Conservation (phyloP, 495 filamentous ascomycete genomes). For the Lepidopterella palustris region DNA sequence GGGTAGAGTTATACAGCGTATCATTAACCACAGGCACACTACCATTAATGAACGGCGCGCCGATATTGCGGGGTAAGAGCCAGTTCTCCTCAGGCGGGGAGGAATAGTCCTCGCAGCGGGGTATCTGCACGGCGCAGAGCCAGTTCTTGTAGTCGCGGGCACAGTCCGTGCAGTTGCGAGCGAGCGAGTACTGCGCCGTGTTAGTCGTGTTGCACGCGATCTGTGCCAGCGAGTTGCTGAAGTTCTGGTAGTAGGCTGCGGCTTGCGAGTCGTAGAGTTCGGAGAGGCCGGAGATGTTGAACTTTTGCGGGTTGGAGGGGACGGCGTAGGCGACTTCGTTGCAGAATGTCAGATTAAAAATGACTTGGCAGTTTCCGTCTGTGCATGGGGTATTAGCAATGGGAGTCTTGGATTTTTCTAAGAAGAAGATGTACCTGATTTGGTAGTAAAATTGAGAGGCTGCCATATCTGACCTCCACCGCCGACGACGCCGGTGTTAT, state of each 20-base stretch:
- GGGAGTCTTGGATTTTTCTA: conserved; percentile 15
- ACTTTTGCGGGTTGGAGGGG: conserved; percentile 58
- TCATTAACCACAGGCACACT: conserved; percentile 22
- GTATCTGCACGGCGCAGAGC: conserved; percentile 90
- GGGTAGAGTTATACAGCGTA: background rate
- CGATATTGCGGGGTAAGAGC: conserved; percentile 63
- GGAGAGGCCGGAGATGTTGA: conserved; percentile 45
- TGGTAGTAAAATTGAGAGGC: conserved; percentile 64
- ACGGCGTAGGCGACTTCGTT: conserved; percentile 83
- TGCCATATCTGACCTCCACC: conserved; percentile 68
- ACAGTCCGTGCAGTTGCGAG: conserved; percentile 68
- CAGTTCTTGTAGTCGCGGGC: conserved; percentile 77
- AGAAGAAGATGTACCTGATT: conserved; percentile 53
- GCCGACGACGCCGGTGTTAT: conserved; percentile 45
- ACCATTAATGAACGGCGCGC: conserved; percentile 62
- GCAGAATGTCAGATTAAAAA: conserved; percentile 81
- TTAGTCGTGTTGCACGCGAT: conserved; percentile 72
- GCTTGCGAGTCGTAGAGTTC: conserved; percentile 58
- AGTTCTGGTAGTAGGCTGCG: conserved; percentile 47
- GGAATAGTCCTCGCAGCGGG: conserved; percentile 79
- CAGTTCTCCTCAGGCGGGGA: conserved; percentile 37
- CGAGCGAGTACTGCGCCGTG: conserved; percentile 72
- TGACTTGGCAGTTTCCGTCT: conserved; percentile 70
- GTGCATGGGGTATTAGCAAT: background rate
- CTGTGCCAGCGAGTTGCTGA: conserved; percentile 73